phyloP scores from a whole-genome alignment of 2,329 filamentous ascomycete species.

The Zasmidium citrigriseum region DNA sequence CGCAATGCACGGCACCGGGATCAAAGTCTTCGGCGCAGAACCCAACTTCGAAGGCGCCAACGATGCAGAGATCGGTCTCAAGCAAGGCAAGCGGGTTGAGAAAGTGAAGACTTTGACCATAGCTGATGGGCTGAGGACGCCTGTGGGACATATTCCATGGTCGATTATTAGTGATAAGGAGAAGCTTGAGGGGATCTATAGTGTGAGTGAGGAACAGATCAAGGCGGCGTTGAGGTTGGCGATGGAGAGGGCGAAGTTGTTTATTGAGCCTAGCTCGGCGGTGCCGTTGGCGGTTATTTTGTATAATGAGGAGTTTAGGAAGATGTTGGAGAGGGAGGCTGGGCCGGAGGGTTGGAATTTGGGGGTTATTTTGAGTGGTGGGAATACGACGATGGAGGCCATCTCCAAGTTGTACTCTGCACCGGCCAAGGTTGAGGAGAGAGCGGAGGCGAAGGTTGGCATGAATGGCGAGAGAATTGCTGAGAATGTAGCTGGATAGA shows the following conservation, averaged over 20 bases:
- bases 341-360: slow-evolving; percentile 74
- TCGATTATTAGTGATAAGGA: slow-evolving; percentile 67
- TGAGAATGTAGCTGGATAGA: slow-evolving; percentile 46
- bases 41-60: slow-evolving; percentile 81
- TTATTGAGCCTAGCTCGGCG: slow-evolving; percentile 84
- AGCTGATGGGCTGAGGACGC: slow-evolving; percentile 85
- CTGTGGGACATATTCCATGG: slow-evolving; percentile 77
- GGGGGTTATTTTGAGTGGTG: slow-evolving; percentile 63
- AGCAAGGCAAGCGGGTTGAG: slow-evolving; percentile 63
- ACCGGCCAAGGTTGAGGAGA: slow-evolving; percentile 34
- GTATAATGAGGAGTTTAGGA: slow-evolving; percentile 81
- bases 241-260: slow-evolving; percentile 83
- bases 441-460: slow-evolving; percentile 43
- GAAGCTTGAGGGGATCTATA: slow-evolving; percentile 71
- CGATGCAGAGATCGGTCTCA: slow-evolving; percentile 73
- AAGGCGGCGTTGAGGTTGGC: slow-evolving; percentile 73
- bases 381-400: slow-evolving; percentile 65
- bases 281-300: slow-evolving; percentile 82
- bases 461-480: slow-evolving; percentile 43
- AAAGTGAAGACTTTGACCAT: slow-evolving; percentile 76
- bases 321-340: slow-evolving; percentile 67
- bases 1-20: slow-evolving; percentile 69
- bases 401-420: slow-evolving; percentile 56
- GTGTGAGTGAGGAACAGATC: slow-evolving; percentile 82
- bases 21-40: slow-evolving; percentile 82